A percentile compares a stretch with the other conserved stretches of the same genome.
Conservation (phyloP, 805 yeast genomes). For the Yamadazyma takamatsuzukensis region DNA sequence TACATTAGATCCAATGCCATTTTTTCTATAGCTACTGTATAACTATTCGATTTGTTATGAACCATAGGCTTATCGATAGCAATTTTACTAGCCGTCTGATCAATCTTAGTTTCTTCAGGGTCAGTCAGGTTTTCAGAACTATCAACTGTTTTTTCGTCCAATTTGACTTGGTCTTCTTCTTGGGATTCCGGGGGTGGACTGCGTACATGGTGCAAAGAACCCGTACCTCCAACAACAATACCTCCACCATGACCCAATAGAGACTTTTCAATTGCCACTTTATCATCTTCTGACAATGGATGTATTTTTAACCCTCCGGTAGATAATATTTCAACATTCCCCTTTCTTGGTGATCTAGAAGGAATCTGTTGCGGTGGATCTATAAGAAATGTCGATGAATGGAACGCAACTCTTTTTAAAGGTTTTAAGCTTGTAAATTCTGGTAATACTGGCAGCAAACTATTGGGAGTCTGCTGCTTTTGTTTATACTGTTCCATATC, state of each 20-base stretch:
- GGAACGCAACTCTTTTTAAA: conserved; percentile 41
- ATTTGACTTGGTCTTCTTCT: conserved; percentile 3
- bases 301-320: conserved; percentile 53
- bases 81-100: conserved; percentile 20
- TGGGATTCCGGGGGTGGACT: conserved; percentile 1
- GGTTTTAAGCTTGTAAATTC: conserved; percentile 31
- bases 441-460: conserved; percentile 13
- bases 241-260: conserved; percentile 53
- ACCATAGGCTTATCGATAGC: conserved; percentile 34
- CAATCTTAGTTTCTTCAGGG: conserved; percentile 14
- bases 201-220: conserved; percentile 48
- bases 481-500: not conserved
- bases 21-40: conserved; percentile 34
- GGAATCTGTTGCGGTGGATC: conserved; percentile 86
- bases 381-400: conserved; percentile 37
- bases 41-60: conserved; percentile 15
- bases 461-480: not conserved
- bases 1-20: conserved; percentile 70
- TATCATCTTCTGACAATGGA: conserved; percentile 54
- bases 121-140: conserved; percentile 5
- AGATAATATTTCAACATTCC: conserved; percentile 61
- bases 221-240: conserved; percentile 76
- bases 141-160: conserved; percentile 16
- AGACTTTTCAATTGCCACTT: conserved; percentile 36
- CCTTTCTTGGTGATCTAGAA: conserved; percentile 73